Conservation (phyloP, 2,329 filamentous ascomycete genomes). For the Colletotrichum aenigma region DNA sequence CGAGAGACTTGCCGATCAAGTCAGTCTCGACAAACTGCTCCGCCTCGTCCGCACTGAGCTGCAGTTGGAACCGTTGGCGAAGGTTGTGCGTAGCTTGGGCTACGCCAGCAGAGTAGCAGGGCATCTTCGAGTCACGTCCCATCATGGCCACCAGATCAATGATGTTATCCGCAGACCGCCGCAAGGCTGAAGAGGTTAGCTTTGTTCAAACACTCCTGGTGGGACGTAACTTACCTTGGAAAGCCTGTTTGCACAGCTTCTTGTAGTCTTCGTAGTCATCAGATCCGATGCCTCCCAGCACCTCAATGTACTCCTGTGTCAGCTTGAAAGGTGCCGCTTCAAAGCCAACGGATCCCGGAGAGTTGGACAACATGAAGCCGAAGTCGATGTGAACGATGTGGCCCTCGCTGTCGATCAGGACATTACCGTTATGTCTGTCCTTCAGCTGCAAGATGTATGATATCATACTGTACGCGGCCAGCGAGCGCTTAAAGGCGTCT, state of each 20-base stretch:
- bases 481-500: slow-evolving; percentile 79
- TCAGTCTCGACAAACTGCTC: slow-evolving; percentile 82
- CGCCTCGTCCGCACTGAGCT: slow-evolving; percentile 82
- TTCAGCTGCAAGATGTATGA: slow-evolving; percentile 85
- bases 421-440: slow-evolving; percentile 85
- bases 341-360: slow-evolving; percentile 82
- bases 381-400: slow-evolving; percentile 91
- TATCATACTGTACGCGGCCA: slow-evolving; percentile 85
- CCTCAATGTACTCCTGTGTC: slow-evolving; percentile 84
- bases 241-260: slow-evolving; percentile 79
- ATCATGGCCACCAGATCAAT: slow-evolving; percentile 85
- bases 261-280: slow-evolving; percentile 78
- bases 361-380: slow-evolving; percentile 89
- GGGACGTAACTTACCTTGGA: slow-evolving; percentile 66
- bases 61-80: slow-evolving; percentile 78
- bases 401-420: slow-evolving; percentile 83
- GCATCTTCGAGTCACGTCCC: slow-evolving; percentile 84
- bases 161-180: slow-evolving; percentile 79
- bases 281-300: slow-evolving; percentile 75
- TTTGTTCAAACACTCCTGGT: neutral
- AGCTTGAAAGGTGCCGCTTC: slow-evolving; percentile 88
- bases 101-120: slow-evolving; percentile 79
- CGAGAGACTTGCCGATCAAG: slow-evolving; percentile 79
- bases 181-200: slow-evolving; percentile 57
- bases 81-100: slow-evolving; percentile 71